Evolutionary conservation across 352 stramenopile species (phyloP).

Genomic region (Globisporangium paroecandrum): DNA sequence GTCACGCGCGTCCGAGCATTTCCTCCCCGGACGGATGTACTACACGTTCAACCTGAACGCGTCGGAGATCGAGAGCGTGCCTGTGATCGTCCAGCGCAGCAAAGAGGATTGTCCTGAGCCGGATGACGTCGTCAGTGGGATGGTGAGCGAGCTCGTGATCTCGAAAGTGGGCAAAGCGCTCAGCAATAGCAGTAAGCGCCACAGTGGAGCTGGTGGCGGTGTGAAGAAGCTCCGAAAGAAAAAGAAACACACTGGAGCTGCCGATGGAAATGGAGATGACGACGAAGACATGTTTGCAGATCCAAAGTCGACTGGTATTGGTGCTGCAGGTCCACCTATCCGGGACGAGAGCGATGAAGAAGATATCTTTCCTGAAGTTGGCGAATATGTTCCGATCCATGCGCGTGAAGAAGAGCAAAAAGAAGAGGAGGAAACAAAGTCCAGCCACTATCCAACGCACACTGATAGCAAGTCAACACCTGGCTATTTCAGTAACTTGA

Average conservation of each 20-base stretch:
- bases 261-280: not conserved
- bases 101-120: conserved; percentile 67
- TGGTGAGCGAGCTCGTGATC: conserved; percentile 51
- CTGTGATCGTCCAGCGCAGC: conserved; percentile 61
- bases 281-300: conserved; percentile 5
- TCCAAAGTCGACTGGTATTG: not conserved
- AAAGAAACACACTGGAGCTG: conserved; percentile 8
- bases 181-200: conserved; percentile 17
- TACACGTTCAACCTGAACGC: conserved; percentile 63
- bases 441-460: not conserved
- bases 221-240: conserved; percentile 51
- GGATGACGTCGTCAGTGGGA: conserved; percentile 54
- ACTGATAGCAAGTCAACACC: not conserved
- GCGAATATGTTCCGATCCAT: conserved; percentile 70
- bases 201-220: not conserved
- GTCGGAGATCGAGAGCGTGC: conserved; percentile 42
- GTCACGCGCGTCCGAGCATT: conserved; percentile 51
- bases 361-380: conserved; percentile 74
- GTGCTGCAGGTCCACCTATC: not conserved
- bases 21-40: conserved; percentile 69
- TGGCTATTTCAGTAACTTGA: conserved; percentile 71
- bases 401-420: conserved; percentile 28
- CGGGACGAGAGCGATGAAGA: conserved; percentile 45
- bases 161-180: conserved; percentile 33
- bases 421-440: not conserved